These are phyloP conservation scores for Termitomyces sp. DNA, from an alignment of 768 basidiomycete species.

Conservation along the genomic window DNA sequence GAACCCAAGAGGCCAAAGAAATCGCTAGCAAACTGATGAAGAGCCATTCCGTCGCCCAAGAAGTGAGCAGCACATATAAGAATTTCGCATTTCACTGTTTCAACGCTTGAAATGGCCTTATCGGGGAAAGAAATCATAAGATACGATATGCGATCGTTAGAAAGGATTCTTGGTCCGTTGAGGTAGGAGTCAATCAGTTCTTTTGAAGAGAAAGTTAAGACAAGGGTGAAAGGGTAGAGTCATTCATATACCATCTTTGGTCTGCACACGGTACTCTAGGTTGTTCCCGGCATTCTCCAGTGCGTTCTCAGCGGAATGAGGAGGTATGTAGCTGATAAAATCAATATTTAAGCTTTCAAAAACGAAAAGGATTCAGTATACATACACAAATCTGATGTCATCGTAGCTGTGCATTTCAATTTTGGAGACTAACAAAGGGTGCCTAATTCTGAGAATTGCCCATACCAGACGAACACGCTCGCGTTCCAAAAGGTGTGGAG, in stretches of 20 bases:
- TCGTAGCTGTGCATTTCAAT: slow-evolving; percentile 59
- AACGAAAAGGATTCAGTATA: slow-evolving; percentile 2
- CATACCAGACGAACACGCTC: slow-evolving; percentile 57
- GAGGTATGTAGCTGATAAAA: slow-evolving; percentile 40
- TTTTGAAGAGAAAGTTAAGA: slow-evolving; percentile 17
- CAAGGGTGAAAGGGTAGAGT: background rate
- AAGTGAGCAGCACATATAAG: slow-evolving; percentile 79
- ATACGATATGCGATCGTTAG: slow-evolving; percentile 61
- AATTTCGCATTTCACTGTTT: slow-evolving; percentile 46
- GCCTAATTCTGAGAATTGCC: slow-evolving; percentile 67
- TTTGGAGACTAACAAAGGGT: slow-evolving; percentile 66
- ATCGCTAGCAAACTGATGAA: slow-evolving; percentile 80
- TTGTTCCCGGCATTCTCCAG: slow-evolving; percentile 43
- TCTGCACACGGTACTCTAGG: slow-evolving; percentile 47
- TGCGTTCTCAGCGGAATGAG: slow-evolving; percentile 39
- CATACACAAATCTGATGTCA: slow-evolving; percentile 68
- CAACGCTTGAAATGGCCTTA: slow-evolving; percentile 6
- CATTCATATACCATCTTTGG: slow-evolving; percentile 47
- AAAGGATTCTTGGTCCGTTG: slow-evolving; percentile 75
- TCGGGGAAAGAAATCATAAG: slow-evolving; percentile 40
- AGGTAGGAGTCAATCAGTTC: slow-evolving; percentile 67
- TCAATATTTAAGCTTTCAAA: background rate
- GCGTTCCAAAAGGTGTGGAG: slow-evolving; percentile 35
- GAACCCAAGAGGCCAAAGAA: slow-evolving; percentile 64
- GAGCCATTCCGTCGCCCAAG: slow-evolving; percentile 84